Percentiles rank a stretch among this genome's conserved stretches.
phyloP scores from a whole-genome alignment of 2,329 filamentous ascomycete species.

The Cercospora canescens region DNA sequence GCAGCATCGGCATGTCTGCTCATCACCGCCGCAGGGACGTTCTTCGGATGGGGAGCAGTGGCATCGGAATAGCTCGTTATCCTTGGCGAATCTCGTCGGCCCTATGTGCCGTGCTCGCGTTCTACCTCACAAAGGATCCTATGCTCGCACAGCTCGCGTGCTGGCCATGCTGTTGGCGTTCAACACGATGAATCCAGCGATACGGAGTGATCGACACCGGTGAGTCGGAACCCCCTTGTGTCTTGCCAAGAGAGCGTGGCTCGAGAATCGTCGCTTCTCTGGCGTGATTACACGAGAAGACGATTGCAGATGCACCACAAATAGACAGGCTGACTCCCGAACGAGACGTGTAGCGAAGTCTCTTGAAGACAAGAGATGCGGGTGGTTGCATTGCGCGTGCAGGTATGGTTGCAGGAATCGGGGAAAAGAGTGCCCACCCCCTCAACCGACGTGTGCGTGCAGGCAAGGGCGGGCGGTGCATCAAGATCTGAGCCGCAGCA shows the following conservation, averaged over 20 bases:
- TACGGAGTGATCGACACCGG: background rate
- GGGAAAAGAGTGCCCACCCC: background rate
- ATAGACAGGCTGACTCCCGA: background rate
- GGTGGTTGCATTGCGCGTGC: background rate
- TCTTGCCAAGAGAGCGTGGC: background rate
- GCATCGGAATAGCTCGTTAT: slow-evolving; percentile 3
- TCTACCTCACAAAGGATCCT: background rate
- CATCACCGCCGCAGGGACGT: background rate
- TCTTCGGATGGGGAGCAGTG: slow-evolving; percentile 2
- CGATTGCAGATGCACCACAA: background rate
- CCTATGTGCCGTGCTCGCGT: background rate
- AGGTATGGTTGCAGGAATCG: background rate
- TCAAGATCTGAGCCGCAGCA: background rate
- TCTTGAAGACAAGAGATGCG: background rate
- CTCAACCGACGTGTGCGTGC: background rate
- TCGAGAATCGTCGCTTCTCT: background rate
- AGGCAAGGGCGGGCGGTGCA: background rate
- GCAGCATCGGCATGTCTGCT: background rate
- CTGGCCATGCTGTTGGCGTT: background rate
- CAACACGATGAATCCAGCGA: background rate
- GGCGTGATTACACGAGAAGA: slow-evolving; percentile 1
- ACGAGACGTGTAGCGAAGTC: background rate
- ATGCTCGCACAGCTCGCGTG: background rate
- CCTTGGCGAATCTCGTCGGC: background rate
- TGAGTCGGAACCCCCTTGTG: background rate